Evolutionary conservation across 2,329 filamentous ascomycete species (phyloP), one percentile per base, ranked within the genome.

Genomic region (Beauveria brongniartii): DNA sequence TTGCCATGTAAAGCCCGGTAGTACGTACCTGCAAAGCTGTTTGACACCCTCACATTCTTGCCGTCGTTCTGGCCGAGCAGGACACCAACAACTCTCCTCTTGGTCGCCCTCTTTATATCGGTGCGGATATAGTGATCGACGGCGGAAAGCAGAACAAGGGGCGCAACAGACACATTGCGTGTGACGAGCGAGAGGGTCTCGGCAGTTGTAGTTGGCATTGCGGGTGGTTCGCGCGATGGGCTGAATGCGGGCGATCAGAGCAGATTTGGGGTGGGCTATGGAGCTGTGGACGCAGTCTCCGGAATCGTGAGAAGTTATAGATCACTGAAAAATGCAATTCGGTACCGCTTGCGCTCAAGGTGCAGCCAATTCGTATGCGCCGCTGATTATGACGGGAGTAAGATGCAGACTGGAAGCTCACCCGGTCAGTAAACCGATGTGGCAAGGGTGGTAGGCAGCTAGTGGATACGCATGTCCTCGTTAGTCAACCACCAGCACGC

Each of bases 41-140:
- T 99, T 66, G 94, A 97, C 69, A 97, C 94, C 67, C 94, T 87
- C 73, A 97, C 94, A 71, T 91, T 92, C 78, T 93, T 93, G 70
- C 94, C 92, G 76, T 96, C 91, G 69, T 97, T 97, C 78, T 97
- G 92, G 52, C 94, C 94, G 64, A 99, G 80, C 61, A 99, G 80
- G 54, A 97, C 94, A 71, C 94, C 94, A 41, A 99, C 93, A 43
- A 97, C 94, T 72, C 94, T 88, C 73, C 89, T 88, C 73, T 82
- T 80, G 68, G 90, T 16, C 34, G 5, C 91, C 72, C 91, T 92
- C 76, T 94, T 96, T 69, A 89, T 90, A 65, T 88, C 89, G 65
- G 91, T 90, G 66, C 94, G 90, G 74, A 95, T 95, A 80, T 96
- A 99, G 79, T 99, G 94, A 80, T 99, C 94, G 83, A 96, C 94